Percentiles rank a stretch among this genome's conserved stretches.
Conservation (phyloP, 805 yeast species). For the Tetrapisispora fleetii region DNA sequence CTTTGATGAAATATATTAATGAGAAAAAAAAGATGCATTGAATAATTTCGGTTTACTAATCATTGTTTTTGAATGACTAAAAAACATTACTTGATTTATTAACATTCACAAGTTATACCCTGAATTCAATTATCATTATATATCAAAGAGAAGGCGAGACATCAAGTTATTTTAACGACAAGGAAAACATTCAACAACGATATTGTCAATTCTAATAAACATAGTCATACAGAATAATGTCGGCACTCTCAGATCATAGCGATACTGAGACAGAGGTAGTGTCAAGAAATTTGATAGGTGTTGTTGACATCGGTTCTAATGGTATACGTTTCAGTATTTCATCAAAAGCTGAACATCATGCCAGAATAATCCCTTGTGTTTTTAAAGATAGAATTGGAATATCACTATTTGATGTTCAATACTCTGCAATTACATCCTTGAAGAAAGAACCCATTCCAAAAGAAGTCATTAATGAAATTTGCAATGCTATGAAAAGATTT, state of each 20-base stretch:
- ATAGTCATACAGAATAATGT: constrained; percentile 8
- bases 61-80: too few relatives aligned
- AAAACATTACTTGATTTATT: too few relatives aligned
- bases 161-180: too few relatives aligned
- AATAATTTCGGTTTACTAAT: background rate
- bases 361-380: constrained; percentile 68
- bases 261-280: constrained; percentile 43
- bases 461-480: constrained; percentile 48
- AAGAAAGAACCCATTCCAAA: constrained; percentile 46
- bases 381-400: constrained; percentile 67
- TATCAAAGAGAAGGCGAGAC: background rate
- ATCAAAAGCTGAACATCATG: constrained; percentile 57
- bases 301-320: constrained; percentile 71
- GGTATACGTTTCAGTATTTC: constrained; percentile 67
- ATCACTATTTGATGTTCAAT: constrained; percentile 55
- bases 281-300: constrained; percentile 49
- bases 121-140: too few relatives aligned
- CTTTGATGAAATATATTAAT: too few relatives aligned
- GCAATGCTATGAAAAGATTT: constrained; percentile 57
- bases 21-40: background rate
- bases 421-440: constrained; percentile 27
- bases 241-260: constrained; percentile 19
- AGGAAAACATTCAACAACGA: background rate
- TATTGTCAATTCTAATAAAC: background rate
- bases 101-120: too few relatives aligned